Base-by-base conservation (phyloP, 2,329 filamentous ascomycete genomes). In the Triangularia setosa region DNA sequence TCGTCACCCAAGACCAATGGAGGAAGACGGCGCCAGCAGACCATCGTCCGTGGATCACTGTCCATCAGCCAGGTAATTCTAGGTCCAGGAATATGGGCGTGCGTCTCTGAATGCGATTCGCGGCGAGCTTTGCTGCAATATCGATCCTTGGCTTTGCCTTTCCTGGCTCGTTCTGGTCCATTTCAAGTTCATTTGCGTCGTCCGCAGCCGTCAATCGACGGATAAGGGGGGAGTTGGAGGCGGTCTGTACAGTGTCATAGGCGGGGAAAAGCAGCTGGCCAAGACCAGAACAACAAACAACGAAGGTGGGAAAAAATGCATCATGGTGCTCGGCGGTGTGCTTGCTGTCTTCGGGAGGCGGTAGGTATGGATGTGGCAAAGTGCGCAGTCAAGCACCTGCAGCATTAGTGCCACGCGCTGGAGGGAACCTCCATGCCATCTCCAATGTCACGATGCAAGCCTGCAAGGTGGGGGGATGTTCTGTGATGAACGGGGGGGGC, bases 21-120 rank as follows among this genome's bases (percentile, higher is more conserved):
- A 55, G 52, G 52, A 55, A 55, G 52, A 55, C 23, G 52, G 52
- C 52, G 52, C 52, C 52, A 55, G 40, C 40, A 48, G n/a, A 48
- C 40, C 40, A 21, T 48, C n/a, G 40, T 48, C 18, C 40, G 40
- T 48, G 40, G 40, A 48, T 48, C 40, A 48, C 21, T 48, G 40
- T 9, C 40, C n/a, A 21, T 33, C 30, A 33, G 11, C 30, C 30
- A 33, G 11, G 30, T 14, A 33, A 33, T 33, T 14, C 30, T 9
- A 33, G 30, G 30, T 9, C 11, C 30, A 33, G 30, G 11, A 33
- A 33, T 48, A 48, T 21, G n/a, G 40, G 40, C 40, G 40, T 48
- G 33, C 18, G 18, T 48, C n/a, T 48, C 40, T 21, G 18, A 9
- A 21, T 40, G 35, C n/a, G n/a, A 21, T 48, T 21, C 35, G 35